Base-by-base conservation (phyloP, 2,329 filamentous ascomycete genomes). In the Colletotrichum lentis region DNA sequence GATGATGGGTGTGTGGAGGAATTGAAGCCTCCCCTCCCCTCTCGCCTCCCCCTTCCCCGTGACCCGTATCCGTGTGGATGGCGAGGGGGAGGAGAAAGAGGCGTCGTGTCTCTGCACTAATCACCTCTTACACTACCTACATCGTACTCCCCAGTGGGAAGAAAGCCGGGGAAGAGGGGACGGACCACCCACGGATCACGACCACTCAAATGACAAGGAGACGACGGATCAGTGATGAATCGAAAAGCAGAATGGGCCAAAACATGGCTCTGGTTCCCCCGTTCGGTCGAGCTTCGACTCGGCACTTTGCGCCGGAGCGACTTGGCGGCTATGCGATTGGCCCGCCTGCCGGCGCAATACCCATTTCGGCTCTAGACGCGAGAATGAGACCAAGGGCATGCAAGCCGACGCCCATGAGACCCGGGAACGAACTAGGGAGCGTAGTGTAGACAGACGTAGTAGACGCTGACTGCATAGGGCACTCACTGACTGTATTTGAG, bases 321-420 rank as follows among this genome's bases (percentile, higher is more conserved):
- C 68, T 70, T 70, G 68, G 68, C 68, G 59, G 46, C 3, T 31
- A 43, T 37, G 55, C 52, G 27, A 70, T 70, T 70, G 68, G 68
- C 39, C 60, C 20, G 60, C 27, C 55, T 18, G 27, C 58, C 68
- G 68, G 68, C 41, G 41, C 14, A 64, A 61, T 70, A 39, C 64
- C 64, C 68, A 6, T 64, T 70, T 70, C 60, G 60, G 68, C 56
- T 47, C 61, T 70, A 61, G 68, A 70, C 56, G 68, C 64, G 68
- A 69, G 63, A 53, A 24, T 60, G 54, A 55, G 55, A 60, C 64
- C 57, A 46, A 67, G 49, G 27, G 60, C 54, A 67, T 58, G 64
- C 60, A 47, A 43, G 54, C 46, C 64, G 53, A 64, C 54, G 64
- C 0, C 64, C 54, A 64, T 53, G 64, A 43, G 60, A 54, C 64